Base-by-base conservation (phyloP, 371 early-diverging fungal species). In the Sporodiniella umbellata region DNA sequence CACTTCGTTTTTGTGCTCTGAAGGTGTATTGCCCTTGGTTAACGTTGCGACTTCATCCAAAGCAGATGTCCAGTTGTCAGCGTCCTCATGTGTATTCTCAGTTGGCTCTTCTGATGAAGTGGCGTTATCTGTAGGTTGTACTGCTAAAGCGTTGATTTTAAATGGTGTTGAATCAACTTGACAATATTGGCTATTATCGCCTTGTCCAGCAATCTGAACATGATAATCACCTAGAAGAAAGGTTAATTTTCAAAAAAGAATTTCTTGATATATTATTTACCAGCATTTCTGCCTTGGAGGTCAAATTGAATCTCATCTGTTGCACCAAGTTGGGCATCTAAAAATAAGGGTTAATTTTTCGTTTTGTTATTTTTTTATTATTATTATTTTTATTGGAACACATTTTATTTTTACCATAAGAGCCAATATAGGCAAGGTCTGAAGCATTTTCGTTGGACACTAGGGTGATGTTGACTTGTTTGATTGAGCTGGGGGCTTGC, bases 381-480 rank as follows among this genome's bases (percentile, higher is more conserved):
- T 3, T 23, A 6, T 49, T n/a, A 15, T 21, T 23, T 44, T 37
- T 31, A 14, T 19, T 31, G 22, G 0, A 24, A 42, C 4, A 19
- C 15, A 28, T 8, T 42, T 11, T 18, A 33, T 38, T 40, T 44
- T 60, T 69, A 73, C 74, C 66, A 62, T 42, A 69, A 39, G 48
- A 47, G 39, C 70, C 70, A 53, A 73, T 42, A 28, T 53, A 33
- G 12, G 35, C 43, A 17, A 30, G 42, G 8, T 49, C 55, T 11
- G 51, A 19, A 30, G 50, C 26, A 33, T 54, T 48, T 6, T 33
- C 39, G 23, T 56, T 50, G 18, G 54, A 51, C 4, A 62, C 59
- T 24, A 73, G 39, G 5, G 70, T 67, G 33, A 73, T 26, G 39
- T 70, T 66, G 14, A 73, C 59, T 30, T 69, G 47, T 18, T 54